Evolutionary conservation across 2,329 filamentous ascomycete genomes (phyloP), one percentile per base, ranked within the genome.

Genomic region (Phialophora chinensis): DNA sequence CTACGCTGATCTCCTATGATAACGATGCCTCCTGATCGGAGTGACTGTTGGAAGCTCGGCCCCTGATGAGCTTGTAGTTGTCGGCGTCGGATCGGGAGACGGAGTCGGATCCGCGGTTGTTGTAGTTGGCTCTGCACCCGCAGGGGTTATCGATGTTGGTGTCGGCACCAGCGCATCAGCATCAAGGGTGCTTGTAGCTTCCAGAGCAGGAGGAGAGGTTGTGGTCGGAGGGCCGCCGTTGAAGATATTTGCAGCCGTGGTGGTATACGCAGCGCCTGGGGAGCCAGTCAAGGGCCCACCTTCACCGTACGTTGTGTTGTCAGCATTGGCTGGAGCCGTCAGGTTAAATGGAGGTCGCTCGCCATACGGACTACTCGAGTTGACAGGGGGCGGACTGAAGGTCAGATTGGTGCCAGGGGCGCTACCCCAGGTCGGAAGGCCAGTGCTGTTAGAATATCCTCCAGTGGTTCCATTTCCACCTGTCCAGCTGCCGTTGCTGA

Each of bases 401-500:
- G 62, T 59, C 23, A 44, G 11, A 29, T 63, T 63, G 25, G 52
- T n/a, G 4, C 31, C 50, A 49, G 62, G 60, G 14, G 27, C 35
- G 53, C 53, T 47, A 38, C 31, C 47, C 20, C 23, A 57, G n/a
- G 42, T 63, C 11, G 44, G 62, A 52, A 52, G 42, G 8, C 47
- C 59, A 17, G 59, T 54, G 49, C 59, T 61, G 52, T 61, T 61
- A 49, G 44, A 53, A 42, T 33, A 27, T 25, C 62, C 62, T 17
- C 35, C 53, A 27, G 20, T n/a, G 7, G 54, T 59, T 31, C 62
- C 62, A 29, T 59, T 63, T 8, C 23, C 25, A 42, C 10, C 12
- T 12, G 54, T 50, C 74, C 91, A 93, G 0, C 87, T 92, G 0
- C 85, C 98, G 79, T 88, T 87, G 31, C 85, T 98, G 47, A 96